Conservation (phyloP, 2,329 filamentous ascomycete genomes). For the Fusarium mexicanum region DNA sequence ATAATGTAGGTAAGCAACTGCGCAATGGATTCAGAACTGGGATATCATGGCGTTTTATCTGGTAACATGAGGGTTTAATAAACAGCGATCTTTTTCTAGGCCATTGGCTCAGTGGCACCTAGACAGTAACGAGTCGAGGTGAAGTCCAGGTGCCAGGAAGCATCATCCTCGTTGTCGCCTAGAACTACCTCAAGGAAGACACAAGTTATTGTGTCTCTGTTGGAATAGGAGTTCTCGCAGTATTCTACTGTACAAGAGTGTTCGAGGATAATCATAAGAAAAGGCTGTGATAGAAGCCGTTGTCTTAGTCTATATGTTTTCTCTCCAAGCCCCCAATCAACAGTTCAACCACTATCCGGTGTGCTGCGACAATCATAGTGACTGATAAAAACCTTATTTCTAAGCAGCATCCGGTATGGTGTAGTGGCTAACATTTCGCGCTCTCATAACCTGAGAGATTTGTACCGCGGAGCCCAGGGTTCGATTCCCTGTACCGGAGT, state of each 20-base stretch:
- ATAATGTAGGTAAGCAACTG: not conserved
- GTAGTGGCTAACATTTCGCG: slow-evolving; percentile 49
- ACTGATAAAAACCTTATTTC: rapidly evolving
- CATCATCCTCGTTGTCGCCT: too few relatives aligned
- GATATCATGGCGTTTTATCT: too few relatives aligned
- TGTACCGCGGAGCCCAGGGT: slow-evolving; percentile 42
- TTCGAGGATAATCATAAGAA: not conserved
- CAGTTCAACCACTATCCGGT: not conserved
- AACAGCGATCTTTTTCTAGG: not conserved
- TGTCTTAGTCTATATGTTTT: rapidly evolving
- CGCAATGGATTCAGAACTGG: not conserved
- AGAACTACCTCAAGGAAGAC: not conserved
- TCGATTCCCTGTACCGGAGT: slow-evolving; percentile 44
- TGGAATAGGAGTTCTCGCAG: not conserved
- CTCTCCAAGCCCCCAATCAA: rapidly evolving
- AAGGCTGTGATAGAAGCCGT: too few relatives aligned
- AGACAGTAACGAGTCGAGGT: not conserved
- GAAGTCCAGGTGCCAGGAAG: not conserved
- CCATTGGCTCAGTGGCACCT: not conserved
- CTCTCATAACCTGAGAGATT: slow-evolving; percentile 43
- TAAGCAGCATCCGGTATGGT: slow-evolving; percentile 43
- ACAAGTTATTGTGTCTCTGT: not conserved
- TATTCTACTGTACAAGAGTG: not conserved
- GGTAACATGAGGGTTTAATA: rapidly evolving
- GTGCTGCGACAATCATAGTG: rapidly evolving